These are phyloP conservation scores for Curvularia verruculosa DNA, from an alignment of 2,329 filamentous ascomycete species.

Conservation along the genomic window DNA sequence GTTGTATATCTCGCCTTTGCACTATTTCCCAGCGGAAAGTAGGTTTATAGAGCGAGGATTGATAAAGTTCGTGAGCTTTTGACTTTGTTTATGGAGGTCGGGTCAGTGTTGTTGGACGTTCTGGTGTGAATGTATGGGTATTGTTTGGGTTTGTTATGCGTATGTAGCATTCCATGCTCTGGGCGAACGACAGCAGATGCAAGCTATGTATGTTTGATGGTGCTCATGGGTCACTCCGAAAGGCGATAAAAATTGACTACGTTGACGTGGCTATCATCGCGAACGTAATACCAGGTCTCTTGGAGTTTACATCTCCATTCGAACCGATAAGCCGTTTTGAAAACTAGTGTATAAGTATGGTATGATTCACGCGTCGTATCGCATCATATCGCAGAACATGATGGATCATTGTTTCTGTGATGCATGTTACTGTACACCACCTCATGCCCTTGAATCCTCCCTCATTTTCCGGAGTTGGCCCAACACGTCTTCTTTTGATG, in stretches of 20 bases:
- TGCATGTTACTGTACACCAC: neutral
- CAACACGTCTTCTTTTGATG: constrained; percentile 52
- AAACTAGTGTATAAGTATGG: neutral
- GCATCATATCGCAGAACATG: neutral
- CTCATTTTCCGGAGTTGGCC: constrained; percentile 49
- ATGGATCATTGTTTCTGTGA: neutral
- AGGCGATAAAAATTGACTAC: neutral
- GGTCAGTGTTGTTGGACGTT: neutral
- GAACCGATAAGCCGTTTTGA: neutral
- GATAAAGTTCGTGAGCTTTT: neutral
- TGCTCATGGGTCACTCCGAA: neutral
- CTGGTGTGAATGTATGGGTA: neutral
- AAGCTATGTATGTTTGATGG: neutral
- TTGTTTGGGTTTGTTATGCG: neutral
- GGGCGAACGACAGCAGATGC: neutral
- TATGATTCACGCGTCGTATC: neutral
- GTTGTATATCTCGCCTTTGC: neutral
- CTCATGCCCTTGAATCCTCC: constrained; percentile 35
- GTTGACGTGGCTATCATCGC: neutral
- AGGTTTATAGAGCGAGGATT: neutral
- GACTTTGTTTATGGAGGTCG: neutral
- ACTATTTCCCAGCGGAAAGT: no score
- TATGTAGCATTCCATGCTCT: neutral
- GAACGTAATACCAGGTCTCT: neutral
- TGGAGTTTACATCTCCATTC: neutral